Conservation (phyloP, 2,329 filamentous ascomycete genomes). For the Orbilia oligospora region DNA sequence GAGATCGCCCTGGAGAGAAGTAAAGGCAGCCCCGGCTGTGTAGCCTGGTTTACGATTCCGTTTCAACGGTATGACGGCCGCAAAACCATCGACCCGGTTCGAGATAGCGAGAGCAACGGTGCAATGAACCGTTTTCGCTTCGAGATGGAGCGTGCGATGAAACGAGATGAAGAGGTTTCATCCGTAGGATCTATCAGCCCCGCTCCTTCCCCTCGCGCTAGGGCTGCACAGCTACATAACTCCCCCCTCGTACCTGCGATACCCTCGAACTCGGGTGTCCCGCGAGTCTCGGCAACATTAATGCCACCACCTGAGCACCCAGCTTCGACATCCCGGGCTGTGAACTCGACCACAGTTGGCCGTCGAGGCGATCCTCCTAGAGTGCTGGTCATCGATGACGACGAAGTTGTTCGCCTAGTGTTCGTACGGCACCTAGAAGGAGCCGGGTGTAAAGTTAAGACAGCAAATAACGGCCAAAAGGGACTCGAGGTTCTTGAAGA, state of each 20-base stretch:
- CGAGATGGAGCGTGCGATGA: conserved; percentile 56
- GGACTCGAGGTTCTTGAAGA: conserved; percentile 42
- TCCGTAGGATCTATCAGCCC: conserved; percentile 51
- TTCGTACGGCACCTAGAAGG: conserved; percentile 30
- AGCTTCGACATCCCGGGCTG: not conserved
- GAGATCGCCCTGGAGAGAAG: conserved; percentile 57
- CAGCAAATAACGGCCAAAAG: conserved; percentile 38
- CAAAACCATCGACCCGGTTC: conserved; percentile 46
- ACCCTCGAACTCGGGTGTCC: not conserved
- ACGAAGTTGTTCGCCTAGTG: conserved; percentile 40
- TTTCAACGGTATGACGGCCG: conserved; percentile 56
- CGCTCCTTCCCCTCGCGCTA: conserved; percentile 37
- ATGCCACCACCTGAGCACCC: conserved; percentile 49
- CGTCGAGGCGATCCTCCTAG: conserved; percentile 22
- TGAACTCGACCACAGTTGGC: conserved; percentile 18
- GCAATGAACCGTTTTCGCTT: conserved; percentile 55
- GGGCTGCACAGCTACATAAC: conserved; percentile 39
- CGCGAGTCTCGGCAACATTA: conserved; percentile 13
- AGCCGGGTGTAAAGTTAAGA: conserved; percentile 37
- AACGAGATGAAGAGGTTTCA: conserved; percentile 48
- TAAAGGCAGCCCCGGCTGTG: conserved; percentile 54
- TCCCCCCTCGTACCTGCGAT: not conserved
- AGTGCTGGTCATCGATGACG: conserved; percentile 52
- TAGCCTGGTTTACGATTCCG: conserved; percentile 57
- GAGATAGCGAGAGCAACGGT: conserved; percentile 55